phyloP scores from a whole-genome alignment of 148 eudicot genomes.

The Tetragonia tetragonoides region DNA sequence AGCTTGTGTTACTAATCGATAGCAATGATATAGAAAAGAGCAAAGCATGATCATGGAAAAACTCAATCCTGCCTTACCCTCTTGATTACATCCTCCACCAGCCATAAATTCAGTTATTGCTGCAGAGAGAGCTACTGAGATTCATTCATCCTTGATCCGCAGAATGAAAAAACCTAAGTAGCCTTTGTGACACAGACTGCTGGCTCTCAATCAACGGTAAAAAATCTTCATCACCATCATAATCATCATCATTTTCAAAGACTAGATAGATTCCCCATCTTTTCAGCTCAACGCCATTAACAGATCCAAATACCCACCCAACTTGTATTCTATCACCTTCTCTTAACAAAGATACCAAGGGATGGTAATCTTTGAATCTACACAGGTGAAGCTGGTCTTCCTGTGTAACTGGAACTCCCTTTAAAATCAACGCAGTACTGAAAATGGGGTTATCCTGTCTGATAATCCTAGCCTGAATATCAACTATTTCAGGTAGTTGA shows the following conservation, averaged over 20 bases:
- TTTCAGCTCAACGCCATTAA: slow-evolving; percentile 37
- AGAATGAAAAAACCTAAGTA: slow-evolving; percentile 31
- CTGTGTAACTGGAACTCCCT: slow-evolving; percentile 41
- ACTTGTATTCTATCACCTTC: slow-evolving; percentile 52
- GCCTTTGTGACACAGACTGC: slow-evolving; percentile 43
- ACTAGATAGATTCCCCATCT: slow-evolving; percentile 43
- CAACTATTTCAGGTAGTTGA: slow-evolving; percentile 29
- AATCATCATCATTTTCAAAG: slow-evolving; percentile 58
- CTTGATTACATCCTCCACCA: no score
- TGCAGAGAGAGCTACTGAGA: no score
- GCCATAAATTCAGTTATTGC: no score
- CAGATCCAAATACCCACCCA: slow-evolving; percentile 1
- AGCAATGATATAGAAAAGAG: no score
- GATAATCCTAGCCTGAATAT: slow-evolving; percentile 34
- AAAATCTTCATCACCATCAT: slow-evolving; percentile 41
- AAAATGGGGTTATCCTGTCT: slow-evolving; percentile 25
- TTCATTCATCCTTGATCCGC: neutral
- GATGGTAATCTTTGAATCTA: slow-evolving; percentile 37
- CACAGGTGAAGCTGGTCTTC: slow-evolving; percentile 53
- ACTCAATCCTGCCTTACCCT: no score
- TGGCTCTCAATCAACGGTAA: slow-evolving; percentile 28
- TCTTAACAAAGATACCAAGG: slow-evolving; percentile 36
- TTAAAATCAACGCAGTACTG: slow-evolving; percentile 29
- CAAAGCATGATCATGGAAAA: no score
- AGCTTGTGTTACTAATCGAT: no score